Conservation (phyloP, 176 grass and related monocot genomes). For the Puccinellia tenuiflora region DNA sequence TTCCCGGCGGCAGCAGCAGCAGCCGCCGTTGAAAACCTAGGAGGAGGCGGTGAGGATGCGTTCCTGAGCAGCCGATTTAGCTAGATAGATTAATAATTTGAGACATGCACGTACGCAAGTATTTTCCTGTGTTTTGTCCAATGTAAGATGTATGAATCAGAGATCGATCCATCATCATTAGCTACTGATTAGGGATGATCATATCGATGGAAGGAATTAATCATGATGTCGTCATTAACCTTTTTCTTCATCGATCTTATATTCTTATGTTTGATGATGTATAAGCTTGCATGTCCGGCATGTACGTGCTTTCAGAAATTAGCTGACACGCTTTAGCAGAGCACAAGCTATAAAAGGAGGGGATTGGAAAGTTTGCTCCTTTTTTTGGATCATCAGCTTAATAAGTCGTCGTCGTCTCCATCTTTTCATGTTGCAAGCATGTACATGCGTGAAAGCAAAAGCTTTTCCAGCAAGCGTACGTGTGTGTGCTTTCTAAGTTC, state of each 20-base stretch:
- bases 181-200: conserved; percentile 26
- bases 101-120: conserved; percentile 22
- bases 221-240: neutral
- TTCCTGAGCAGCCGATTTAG: conserved; percentile 26
- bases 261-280: neutral
- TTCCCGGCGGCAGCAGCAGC: conserved; percentile 20
- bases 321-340: neutral
- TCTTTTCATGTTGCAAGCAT: conserved; percentile 47
- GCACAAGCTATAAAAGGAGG: conserved; percentile 35
- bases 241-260: neutral
- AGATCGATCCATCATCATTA: conserved; percentile 30
- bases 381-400: conserved; percentile 13
- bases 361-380: conserved; percentile 33
- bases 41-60: conserved; percentile 13
- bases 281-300: neutral
- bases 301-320: conserved; percentile 10
- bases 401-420: conserved; percentile 34
- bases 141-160: neutral
- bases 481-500: conserved; percentile 20
- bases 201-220: conserved; percentile 14
- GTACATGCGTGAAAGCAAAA: conserved; percentile 19
- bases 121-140: conserved; percentile 17
- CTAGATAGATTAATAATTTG: conserved; percentile 3
- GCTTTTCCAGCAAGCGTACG: conserved; percentile 35
- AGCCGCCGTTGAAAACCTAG: conserved; percentile 48